Percentiles rank a stretch among this genome's conserved stretches.
Conservation (phyloP, 176 grass and related monocot genomes). For the Elaeis guineensis region DNA sequence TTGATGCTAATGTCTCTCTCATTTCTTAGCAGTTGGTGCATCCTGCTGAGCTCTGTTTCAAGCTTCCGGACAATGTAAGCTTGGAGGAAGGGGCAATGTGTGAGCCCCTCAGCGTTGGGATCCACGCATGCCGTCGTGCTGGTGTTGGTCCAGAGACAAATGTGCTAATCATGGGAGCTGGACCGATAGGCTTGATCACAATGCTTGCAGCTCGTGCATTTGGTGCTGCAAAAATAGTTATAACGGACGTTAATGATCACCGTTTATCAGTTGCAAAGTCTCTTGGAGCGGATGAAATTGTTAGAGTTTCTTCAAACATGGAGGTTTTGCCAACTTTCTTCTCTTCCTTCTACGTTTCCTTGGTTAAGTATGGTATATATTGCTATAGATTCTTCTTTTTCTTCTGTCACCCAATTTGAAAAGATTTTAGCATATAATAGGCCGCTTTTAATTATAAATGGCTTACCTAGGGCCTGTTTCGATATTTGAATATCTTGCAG, state of each 20-base stretch:
- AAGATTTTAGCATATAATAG: no score
- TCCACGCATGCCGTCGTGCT: constrained; percentile 79
- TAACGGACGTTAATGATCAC: constrained; percentile 81
- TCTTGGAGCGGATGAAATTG: constrained; percentile 53
- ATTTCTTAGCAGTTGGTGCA: constrained; percentile 46
- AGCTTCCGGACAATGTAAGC: constrained; percentile 64
- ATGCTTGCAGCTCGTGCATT: constrained; percentile 71
- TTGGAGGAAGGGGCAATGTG: constrained; percentile 97
- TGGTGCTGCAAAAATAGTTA: constrained; percentile 44
- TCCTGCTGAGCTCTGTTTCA: constrained; percentile 83
- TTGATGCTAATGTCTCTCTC: not conserved
- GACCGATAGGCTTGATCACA: constrained; percentile 65
- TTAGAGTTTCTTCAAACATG: constrained; percentile 29
- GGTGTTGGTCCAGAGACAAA: constrained; percentile 53
- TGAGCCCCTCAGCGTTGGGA: constrained; percentile 90
- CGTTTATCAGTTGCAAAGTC: constrained; percentile 52
- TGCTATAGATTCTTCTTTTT: no score
- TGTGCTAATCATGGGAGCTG: constrained; percentile 72
- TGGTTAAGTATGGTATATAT: no score
- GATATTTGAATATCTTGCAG: no score
- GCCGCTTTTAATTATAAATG: no score
- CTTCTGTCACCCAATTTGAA: no score
- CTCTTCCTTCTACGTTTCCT: not conserved
- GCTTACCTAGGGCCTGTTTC: no score
- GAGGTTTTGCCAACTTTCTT: not conserved